Conservation (phyloP, 768 basidiomycete genomes). For the Phaffia tasmanica region DNA sequence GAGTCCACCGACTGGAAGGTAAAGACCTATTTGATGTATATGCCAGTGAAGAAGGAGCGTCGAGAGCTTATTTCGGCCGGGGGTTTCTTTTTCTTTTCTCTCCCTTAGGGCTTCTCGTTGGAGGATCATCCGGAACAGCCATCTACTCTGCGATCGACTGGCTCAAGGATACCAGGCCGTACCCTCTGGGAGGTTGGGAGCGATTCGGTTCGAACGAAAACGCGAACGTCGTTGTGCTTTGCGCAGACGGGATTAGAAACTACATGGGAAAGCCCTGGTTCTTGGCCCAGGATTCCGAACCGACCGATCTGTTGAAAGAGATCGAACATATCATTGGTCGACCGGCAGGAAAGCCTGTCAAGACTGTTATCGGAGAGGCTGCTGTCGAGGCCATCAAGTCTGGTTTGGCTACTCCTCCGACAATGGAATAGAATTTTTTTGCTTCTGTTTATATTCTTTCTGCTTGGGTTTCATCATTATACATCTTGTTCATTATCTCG, state of each 20-base stretch:
- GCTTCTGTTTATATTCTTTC: no score
- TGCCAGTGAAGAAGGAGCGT: constrained; percentile 6
- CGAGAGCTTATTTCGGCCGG: background rate
- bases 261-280: constrained; percentile 95
- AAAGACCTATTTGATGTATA: background rate
- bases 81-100: background rate
- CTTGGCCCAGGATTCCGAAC: constrained; percentile 35
- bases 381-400: no score
- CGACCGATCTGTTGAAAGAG: no score
- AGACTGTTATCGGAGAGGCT: no score
- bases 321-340: no score
- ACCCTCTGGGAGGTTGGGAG: constrained; percentile 42
- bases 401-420: no score
- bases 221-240: constrained; percentile 73
- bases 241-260: constrained; percentile 86
- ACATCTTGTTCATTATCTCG: no score
- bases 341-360: no score
- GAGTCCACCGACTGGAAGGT: constrained; percentile 47
- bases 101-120: constrained; percentile 61
- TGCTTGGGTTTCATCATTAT: no score
- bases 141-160: constrained; percentile 55
- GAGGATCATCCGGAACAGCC: constrained; percentile 84
- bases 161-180: constrained; percentile 17
- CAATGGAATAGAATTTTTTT: no score
- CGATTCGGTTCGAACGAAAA: constrained; percentile 54